phyloP scores from a whole-genome alignment of 331 rosid genomes.

The Saraca asoca region DNA sequence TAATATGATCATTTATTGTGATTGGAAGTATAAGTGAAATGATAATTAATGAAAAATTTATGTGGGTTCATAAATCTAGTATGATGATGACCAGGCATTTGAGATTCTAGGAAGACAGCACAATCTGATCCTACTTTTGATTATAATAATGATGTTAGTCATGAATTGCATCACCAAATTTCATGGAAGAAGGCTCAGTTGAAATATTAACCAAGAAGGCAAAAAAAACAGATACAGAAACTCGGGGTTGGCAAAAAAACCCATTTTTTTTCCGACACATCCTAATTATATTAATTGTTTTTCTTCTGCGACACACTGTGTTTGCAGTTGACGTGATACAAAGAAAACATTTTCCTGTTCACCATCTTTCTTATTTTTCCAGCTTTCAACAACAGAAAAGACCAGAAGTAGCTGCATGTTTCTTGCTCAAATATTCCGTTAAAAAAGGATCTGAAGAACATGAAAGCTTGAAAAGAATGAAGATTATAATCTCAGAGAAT shows the following conservation, averaged over 20 bases:
- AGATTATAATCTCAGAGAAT: neutral
- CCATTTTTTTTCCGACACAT: neutral
- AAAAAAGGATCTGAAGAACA: neutral
- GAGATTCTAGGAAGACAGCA: constrained; percentile 8
- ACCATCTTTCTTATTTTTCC: neutral
- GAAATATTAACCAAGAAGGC: neutral
- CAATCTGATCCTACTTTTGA: neutral
- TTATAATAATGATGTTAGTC: neutral
- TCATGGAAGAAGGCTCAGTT: neutral
- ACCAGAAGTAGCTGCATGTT: neutral
- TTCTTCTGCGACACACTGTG: constrained; percentile 1
- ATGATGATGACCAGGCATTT: neutral
- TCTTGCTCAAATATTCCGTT: too few species aligned
- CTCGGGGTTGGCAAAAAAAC: neutral
- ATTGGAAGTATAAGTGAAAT: neutral
- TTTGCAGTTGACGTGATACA: neutral
- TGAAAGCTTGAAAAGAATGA: neutral
- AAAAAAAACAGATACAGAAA: neutral
- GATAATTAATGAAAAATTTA: neutral
- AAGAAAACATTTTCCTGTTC: constrained; percentile 14
- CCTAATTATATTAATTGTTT: neutral
- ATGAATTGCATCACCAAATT: constrained; percentile 10
- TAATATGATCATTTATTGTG: neutral
- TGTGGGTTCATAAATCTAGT: neutral
- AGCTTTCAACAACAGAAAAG: neutral